These are phyloP conservation scores for Hymenoscyphus infarciens DNA, from an alignment of 2,329 filamentous ascomycete species.

Conservation along the genomic window DNA sequence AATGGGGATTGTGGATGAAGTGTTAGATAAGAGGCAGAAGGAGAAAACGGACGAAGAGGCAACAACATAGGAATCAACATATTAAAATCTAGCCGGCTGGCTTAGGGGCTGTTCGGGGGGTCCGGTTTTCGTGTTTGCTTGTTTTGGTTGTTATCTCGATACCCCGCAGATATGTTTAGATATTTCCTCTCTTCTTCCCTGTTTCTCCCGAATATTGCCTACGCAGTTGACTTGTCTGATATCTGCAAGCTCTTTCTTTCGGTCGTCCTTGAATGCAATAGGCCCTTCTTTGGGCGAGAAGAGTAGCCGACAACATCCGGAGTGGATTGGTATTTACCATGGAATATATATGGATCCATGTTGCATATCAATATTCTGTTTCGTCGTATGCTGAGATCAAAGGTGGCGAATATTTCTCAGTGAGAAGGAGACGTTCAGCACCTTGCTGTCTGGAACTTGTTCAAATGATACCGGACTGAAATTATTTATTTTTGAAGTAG, in stretches of 20 bases:
- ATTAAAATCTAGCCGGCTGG: background rate
- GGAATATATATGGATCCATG: no score
- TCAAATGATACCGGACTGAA: no score
- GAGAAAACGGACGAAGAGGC: conserved; percentile 12
- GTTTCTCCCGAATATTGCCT: background rate
- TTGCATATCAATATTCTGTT: no score
- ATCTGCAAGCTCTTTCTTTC: background rate
- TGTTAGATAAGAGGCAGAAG: conserved; percentile 60
- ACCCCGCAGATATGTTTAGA: background rate
- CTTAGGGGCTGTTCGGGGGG: background rate
- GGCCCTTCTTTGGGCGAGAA: background rate
- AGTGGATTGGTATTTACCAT: no score
- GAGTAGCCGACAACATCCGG: no score
- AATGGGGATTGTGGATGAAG: conserved; percentile 88
- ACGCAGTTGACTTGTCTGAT: background rate
- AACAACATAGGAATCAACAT: background rate
- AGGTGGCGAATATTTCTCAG: no score
- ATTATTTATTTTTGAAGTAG: no score
- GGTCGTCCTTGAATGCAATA: background rate
- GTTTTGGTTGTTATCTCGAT: background rate
- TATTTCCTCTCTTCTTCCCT: background rate
- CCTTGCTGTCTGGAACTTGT: no score
- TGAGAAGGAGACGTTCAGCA: no score
- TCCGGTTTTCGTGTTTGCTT: background rate
- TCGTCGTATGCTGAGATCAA: no score